Conservation (phyloP, 2,329 filamentous ascomycete species). For the Thelonectria blattea region DNA sequence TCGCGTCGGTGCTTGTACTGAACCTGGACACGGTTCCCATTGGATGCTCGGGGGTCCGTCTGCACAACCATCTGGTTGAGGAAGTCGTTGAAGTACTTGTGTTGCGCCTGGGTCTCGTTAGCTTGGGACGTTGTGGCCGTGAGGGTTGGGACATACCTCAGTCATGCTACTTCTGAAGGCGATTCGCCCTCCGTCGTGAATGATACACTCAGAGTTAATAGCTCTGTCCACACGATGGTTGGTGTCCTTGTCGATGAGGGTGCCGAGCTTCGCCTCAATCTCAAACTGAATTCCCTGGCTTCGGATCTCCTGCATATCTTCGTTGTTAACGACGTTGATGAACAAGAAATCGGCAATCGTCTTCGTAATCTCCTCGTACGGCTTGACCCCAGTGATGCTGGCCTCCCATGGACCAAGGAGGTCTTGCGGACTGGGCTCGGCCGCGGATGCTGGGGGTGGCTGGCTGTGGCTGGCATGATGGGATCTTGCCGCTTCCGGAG, state of each 20-base stretch:
- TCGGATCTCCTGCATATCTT: constrained; percentile 68
- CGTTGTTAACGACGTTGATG: constrained; percentile 69
- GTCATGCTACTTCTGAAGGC: constrained; percentile 91
- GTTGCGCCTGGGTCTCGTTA: constrained; percentile 66
- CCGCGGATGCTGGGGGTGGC: constrained; percentile 27
- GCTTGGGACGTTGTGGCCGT: not conserved
- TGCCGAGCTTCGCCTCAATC: constrained; percentile 92
- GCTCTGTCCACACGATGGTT: constrained; percentile 71
- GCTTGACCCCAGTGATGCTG: constrained; percentile 72
- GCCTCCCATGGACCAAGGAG: constrained; percentile 66
- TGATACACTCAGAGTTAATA: constrained; percentile 72
- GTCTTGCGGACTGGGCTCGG: constrained; percentile 41
- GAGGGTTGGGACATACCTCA: constrained; percentile 62
- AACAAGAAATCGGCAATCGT: constrained; percentile 83
- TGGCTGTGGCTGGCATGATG: constrained; percentile 35
- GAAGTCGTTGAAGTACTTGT: constrained; percentile 82
- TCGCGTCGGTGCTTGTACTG: constrained; percentile 84
- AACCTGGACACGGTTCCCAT: constrained; percentile 64
- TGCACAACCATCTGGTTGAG: constrained; percentile 73
- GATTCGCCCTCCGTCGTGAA: constrained; percentile 65
- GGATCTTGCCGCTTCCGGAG: constrained; percentile 52
- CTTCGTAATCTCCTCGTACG: constrained; percentile 77
- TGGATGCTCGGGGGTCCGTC: constrained; percentile 60
- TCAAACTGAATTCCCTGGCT: constrained; percentile 78
- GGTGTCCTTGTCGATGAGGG: constrained; percentile 75